phyloP scores from a whole-genome alignment of 176 grass and related monocot species.

The Oryza meyeriana region DNA sequence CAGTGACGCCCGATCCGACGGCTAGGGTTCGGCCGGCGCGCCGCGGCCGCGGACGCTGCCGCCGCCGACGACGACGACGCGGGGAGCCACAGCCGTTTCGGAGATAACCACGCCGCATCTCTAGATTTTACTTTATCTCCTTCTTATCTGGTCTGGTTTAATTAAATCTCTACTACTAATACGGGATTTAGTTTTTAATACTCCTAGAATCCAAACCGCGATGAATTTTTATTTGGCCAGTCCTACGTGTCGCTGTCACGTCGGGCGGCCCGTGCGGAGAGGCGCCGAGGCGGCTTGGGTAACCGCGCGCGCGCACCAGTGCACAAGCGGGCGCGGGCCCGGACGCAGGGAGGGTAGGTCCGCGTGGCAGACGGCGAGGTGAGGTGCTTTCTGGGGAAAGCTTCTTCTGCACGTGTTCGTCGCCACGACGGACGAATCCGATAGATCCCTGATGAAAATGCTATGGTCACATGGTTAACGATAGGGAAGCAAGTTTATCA shows the following conservation, averaged over 20 bases:
- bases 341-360: neutral
- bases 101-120: neutral
- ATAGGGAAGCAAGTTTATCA: too few relatives aligned
- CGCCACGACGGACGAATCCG: neutral
- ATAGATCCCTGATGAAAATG: constrained; percentile 5
- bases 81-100: constrained; percentile 50
- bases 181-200: constrained; percentile 6
- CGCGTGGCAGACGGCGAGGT: constrained; percentile 13
- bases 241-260: neutral
- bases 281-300: neutral
- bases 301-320: neutral
- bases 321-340: neutral
- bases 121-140: neutral
- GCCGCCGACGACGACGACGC: neutral
- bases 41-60: constrained; percentile 22
- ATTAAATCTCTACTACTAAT: neutral
- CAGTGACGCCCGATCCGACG: neutral
- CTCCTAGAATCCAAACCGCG: neutral
- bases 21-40: neutral
- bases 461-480: neutral
- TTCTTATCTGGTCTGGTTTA: neutral
- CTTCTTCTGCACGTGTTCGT: constrained; percentile 44
- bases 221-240: neutral
- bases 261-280: neutral
- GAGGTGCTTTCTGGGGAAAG: constrained; percentile 49